These are phyloP conservation scores for Fusarium foetens DNA, from an alignment of 2,329 filamentous ascomycete genomes.

Conservation along the genomic window DNA sequence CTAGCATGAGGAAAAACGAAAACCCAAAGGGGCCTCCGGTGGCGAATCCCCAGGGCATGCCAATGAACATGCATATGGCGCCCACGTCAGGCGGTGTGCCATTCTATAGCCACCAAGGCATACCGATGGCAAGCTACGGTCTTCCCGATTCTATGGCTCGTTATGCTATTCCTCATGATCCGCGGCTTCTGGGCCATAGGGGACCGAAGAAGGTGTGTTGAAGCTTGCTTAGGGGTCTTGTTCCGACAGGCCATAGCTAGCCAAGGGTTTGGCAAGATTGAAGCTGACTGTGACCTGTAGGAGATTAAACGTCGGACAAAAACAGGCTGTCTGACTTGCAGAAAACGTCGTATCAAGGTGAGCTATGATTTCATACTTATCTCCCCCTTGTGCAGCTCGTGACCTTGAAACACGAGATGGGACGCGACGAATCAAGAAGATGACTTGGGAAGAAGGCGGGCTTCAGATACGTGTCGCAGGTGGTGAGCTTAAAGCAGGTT, in stretches of 20 bases:
- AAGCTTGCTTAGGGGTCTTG: constrained; percentile 2
- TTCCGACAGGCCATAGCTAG: not conserved
- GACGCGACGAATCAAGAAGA: constrained; percentile 20
- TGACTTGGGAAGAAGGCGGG: constrained; percentile 17
- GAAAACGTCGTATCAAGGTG: constrained; percentile 71
- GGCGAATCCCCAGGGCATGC: constrained; percentile 52
- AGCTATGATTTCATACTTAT: constrained; percentile 46
- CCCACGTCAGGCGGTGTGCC: constrained; percentile 48
- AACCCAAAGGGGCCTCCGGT: constrained; percentile 40
- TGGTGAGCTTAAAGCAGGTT: constrained; percentile 25
- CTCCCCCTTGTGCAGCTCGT: constrained; percentile 20
- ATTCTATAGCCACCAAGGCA: constrained; percentile 57
- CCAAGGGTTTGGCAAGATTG: constrained; percentile 4
- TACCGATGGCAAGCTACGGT: constrained; percentile 52
- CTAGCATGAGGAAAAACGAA: constrained; percentile 56
- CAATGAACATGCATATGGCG: constrained; percentile 48
- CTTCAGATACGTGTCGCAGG: constrained; percentile 16
- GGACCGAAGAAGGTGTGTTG: constrained; percentile 68
- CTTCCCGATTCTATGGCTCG: constrained; percentile 57
- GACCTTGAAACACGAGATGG: constrained; percentile 15
- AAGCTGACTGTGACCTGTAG: constrained; percentile 49
- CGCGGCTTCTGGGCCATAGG: constrained; percentile 58
- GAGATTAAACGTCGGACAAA: constrained; percentile 72
- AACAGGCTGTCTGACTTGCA: constrained; percentile 71
- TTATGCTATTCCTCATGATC: constrained; percentile 61